phyloP scores from a whole-genome alignment of 116 monocot genomes.

The Trichopus zeylanicus region DNA sequence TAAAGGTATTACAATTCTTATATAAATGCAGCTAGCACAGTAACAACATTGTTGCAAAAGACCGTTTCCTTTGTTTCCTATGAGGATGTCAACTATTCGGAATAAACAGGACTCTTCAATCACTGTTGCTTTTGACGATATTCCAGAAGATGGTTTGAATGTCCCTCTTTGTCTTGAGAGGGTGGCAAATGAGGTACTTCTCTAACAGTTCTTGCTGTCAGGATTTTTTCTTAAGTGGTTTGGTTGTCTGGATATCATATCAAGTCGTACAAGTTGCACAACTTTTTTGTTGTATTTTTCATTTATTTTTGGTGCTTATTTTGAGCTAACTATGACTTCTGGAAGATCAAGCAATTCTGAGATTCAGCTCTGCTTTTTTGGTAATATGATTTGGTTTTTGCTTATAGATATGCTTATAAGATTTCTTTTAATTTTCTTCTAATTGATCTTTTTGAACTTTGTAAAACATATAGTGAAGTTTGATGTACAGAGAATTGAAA shows the following conservation, averaged over 20 bases:
- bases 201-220: neutral
- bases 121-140: constrained; percentile 95
- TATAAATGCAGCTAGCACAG: too few relatives aligned
- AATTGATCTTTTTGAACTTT: too few relatives aligned
- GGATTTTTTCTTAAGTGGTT: neutral
- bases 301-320: neutral
- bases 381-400: too few relatives aligned
- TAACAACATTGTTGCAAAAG: neutral
- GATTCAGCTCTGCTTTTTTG: neutral
- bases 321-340: neutral
- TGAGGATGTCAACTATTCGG: neutral
- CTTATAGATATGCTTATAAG: neutral
- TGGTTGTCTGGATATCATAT: too few relatives aligned
- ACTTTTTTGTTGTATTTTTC: neutral
- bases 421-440: neutral
- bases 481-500: too few relatives aligned
- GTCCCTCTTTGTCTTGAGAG: constrained; percentile 87
- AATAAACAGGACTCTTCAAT: constrained; percentile 82
- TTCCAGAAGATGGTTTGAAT: constrained; percentile 97
- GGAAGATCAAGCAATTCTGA: neutral
- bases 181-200: constrained; percentile 90
- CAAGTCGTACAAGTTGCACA: too few relatives aligned
- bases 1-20: constrained; percentile 64
- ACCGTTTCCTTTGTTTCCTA: neutral
- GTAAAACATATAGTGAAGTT: too few relatives aligned